Conservation (phyloP, 768 basidiomycete genomes). For the Tulasnella sp. region DNA sequence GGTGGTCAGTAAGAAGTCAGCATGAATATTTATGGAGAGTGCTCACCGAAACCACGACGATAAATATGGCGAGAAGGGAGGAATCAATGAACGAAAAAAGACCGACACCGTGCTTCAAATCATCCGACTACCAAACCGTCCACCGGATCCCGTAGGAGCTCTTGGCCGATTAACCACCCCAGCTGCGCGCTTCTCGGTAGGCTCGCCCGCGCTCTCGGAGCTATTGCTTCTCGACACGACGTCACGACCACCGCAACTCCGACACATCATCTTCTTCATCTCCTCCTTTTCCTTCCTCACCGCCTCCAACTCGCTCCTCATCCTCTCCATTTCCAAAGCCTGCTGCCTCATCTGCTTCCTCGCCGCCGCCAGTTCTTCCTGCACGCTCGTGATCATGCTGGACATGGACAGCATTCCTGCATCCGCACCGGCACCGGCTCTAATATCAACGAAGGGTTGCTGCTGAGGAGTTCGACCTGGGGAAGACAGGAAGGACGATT, state of each 20-base stretch:
- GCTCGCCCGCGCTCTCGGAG: background rate
- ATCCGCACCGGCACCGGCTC: background rate
- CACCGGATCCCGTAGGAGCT: constrained; percentile 12
- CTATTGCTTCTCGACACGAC: background rate
- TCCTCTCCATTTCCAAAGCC: constrained; percentile 10
- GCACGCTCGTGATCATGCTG: background rate
- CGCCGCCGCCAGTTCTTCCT: background rate
- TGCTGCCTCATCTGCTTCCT: constrained; percentile 16
- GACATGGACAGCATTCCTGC: background rate
- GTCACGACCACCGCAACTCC: background rate
- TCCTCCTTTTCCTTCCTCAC: background rate
- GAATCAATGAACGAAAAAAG: background rate
- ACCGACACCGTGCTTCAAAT: background rate
- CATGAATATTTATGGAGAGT: background rate
- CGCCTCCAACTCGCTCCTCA: background rate
- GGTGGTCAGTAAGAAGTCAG: background rate
- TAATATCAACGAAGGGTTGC: background rate
- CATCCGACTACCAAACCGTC: constrained; percentile 4
- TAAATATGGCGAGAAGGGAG: background rate
- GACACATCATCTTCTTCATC: background rate
- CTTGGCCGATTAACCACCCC: constrained; percentile 9
- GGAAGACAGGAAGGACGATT: background rate
- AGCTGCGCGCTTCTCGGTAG: background rate
- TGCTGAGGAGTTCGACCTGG: background rate
- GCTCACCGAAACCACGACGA: background rate